phyloP scores from a whole-genome alignment of 2,329 filamentous ascomycete genomes.

The Fusarium torreyae region DNA sequence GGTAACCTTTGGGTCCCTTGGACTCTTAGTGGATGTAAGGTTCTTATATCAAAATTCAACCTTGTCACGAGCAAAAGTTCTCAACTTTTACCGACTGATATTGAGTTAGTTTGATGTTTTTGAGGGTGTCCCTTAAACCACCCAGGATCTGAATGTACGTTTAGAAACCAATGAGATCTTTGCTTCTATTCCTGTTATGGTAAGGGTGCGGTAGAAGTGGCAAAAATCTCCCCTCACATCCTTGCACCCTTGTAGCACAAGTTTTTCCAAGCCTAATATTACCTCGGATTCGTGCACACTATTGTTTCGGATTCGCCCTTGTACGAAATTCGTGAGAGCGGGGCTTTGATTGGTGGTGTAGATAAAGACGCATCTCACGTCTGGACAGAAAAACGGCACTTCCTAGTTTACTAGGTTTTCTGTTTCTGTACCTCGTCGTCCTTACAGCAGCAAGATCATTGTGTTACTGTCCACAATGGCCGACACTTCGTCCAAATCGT shows the following conservation, averaged over 20 bases:
- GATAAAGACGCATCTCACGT: not conserved
- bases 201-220: too few relatives aligned
- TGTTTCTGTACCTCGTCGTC: not conserved
- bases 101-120: too few relatives aligned
- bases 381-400: not conserved
- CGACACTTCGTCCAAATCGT: slow-evolving; percentile 14
- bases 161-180: too few relatives aligned
- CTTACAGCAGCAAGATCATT: not conserved
- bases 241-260: not conserved
- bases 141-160: too few relatives aligned
- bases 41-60: too few relatives aligned
- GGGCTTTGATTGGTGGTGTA: not conserved
- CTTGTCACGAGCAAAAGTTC: too few relatives aligned
- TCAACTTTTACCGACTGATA: too few relatives aligned
- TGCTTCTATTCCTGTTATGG: too few relatives aligned
- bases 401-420: not conserved
- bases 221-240: too few relatives aligned
- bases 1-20: too few relatives aligned
- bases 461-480: not conserved
- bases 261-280: not conserved
- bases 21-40: too few relatives aligned
- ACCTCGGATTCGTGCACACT: not conserved
- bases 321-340: not conserved
- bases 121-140: too few relatives aligned
- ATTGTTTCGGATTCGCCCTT: not conserved